Percentiles rank a stretch among this genome's conserved stretches.
phyloP scores from a whole-genome alignment of 768 basidiomycete genomes.

The Ramaria sp. region DNA sequence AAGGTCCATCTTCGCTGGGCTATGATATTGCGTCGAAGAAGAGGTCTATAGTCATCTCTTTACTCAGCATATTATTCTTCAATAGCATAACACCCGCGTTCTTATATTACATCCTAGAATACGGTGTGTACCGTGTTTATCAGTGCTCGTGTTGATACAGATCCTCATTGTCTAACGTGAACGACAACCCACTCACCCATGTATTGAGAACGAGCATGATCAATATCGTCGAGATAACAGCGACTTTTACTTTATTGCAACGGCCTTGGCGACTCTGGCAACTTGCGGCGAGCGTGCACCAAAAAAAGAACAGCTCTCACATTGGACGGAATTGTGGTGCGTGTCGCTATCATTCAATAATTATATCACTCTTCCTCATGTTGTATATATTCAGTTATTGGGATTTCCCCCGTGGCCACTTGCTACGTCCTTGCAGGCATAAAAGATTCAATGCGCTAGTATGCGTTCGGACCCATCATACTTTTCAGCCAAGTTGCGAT shows the following conservation, averaged over 20 bases:
- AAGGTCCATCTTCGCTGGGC: not conserved
- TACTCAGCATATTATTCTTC: not conserved
- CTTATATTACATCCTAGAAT: not conserved
- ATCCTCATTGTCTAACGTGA: too few species aligned
- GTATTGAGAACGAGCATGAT: not conserved
- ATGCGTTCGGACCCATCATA: not conserved
- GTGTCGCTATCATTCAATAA: not conserved
- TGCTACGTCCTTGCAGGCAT: constrained; percentile 1
- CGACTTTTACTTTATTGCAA: not conserved
- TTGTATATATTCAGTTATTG: not conserved
- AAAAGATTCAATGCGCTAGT: not conserved
- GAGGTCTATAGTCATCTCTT: not conserved
- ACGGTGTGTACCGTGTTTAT: not conserved
- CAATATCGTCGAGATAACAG: not conserved
- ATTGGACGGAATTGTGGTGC: not conserved
- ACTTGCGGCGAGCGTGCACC: constrained; percentile 5
- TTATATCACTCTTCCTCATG: not conserved
- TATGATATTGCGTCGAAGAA: constrained; percentile 9
- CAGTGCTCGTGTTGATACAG: too few species aligned
- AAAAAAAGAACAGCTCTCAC: not conserved
- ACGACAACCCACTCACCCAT: not conserved
- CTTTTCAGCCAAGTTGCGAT: not conserved
- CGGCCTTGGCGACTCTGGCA: constrained; percentile 3
- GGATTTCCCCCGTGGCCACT: not conserved
- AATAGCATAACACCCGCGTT: not conserved